phyloP scores from a whole-genome alignment of 2,329 filamentous ascomycete species.

The Xylaria sp. region DNA sequence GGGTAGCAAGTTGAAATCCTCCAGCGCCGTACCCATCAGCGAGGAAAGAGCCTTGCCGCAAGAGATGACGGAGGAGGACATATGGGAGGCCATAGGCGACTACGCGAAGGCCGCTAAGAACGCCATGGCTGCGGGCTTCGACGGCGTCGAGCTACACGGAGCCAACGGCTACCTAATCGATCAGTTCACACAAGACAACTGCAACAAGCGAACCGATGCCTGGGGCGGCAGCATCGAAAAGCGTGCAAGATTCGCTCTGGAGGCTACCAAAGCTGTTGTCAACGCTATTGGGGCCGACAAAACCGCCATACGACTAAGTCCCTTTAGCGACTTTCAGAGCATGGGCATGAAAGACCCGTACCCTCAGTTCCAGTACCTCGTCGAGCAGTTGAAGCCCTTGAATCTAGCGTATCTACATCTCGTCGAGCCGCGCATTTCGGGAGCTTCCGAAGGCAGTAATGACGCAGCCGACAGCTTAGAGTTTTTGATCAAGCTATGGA shows the following conservation, averaged over 20 bases:
- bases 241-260: conserved; percentile 62
- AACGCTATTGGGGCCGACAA: conserved; percentile 62
- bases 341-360: conserved; percentile 67
- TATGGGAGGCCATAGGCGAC: conserved; percentile 69
- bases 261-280: conserved; percentile 63
- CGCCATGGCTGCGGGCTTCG: conserved; percentile 72
- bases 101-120: conserved; percentile 66
- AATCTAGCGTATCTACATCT: conserved; percentile 67
- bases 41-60: conserved; percentile 65
- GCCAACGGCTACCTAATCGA: conserved; percentile 64
- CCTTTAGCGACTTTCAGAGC: conserved; percentile 65
- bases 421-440: conserved; percentile 63
- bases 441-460: conserved; percentile 52
- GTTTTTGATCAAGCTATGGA: conserved; percentile 59
- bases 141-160: conserved; percentile 65
- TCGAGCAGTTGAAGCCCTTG: conserved; percentile 60
- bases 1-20: conserved; percentile 61
- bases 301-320: conserved; percentile 62
- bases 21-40: conserved; percentile 55
- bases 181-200: conserved; percentile 65
- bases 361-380: conserved; percentile 66
- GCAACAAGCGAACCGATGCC: conserved; percentile 65
- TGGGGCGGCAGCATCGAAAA: conserved; percentile 68
- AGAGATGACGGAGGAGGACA: conserved; percentile 73
- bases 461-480: conserved; percentile 53